Base-by-base conservation (phyloP, 2,329 filamentous ascomycete genomes). In the Phyllosticta paracitricarpa region DNA sequence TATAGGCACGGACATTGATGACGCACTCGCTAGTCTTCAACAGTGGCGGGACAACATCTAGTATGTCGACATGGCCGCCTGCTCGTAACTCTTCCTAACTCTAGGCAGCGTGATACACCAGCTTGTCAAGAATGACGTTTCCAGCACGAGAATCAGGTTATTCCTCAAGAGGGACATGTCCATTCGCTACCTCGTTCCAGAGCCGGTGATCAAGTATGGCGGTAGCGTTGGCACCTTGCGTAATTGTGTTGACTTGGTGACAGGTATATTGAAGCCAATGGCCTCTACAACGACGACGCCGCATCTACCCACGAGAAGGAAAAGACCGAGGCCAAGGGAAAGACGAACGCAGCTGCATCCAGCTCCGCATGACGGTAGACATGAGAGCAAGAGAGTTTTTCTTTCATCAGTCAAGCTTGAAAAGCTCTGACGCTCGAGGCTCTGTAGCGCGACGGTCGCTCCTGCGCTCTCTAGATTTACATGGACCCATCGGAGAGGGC, bases 41-140 rank as follows among this genome's bases (percentile, higher is more conserved):
- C 83, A 85, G 63, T 97, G 88, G 84, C 87, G 90, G 69, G 84
- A 91, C 68, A 94, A 96, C 67, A 88, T 96, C 64, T 87, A 62
- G 59, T 61, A 53, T 22, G 58, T n/a, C 2, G n/a, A n/a, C 17
- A 48, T n/a, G 40, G 40, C 14, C 4, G 6, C 40, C 17, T n/a
- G 17, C 22, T 1, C 6, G 7, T 25, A 2, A 19, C 3, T 9
- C 19, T 4, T 3, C n/a, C 54, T 61, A 26, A 61, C 59, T 3
- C 1, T 19, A 14, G 14, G 28, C 30, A 61, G 90, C 70, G 88
- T 96, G 59, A 93, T 96, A 65, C 88, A 89, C 61, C 90, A 96
- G 74, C 83, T 96, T 58, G 92, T 96, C 56, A 86, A 89, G 66
- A 93, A 93, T 73, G 61, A 62, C 68, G 87, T 94, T 63, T 91